Base-by-base conservation (phyloP, 1,284 basidiomycete species). In the Gymnopus androsaceus region DNA sequence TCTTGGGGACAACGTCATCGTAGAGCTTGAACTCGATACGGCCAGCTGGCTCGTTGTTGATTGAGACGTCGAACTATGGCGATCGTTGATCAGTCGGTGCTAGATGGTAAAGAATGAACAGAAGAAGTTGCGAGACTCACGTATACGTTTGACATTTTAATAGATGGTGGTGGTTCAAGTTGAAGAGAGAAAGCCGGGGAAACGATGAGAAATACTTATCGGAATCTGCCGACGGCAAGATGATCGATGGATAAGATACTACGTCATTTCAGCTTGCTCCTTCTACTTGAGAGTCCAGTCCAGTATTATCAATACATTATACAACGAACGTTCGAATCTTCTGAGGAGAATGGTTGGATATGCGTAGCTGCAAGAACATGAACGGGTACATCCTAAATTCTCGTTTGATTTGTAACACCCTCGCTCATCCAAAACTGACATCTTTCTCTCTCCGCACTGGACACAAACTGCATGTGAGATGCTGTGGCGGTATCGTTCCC, bases 61-160 rank as follows among this genome's bases (percentile, higher is more conserved):
- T 90, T 8, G 84, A 76, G 63, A 94, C 77, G 67, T 97, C 92
- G 67, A 97, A 95, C 87, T 90, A 60, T 27, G 12, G 30, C 4
- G 19, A 36, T n/a, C n/a, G n/a, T n/a, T n/a, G n/a, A n/a, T n/a
- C n/a, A n/a, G n/a, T n/a, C n/a, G n/a, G n/a, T n/a, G n/a, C n/a
- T n/a, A n/a, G n/a, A n/a, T n/a, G n/a, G n/a, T n/a, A n/a, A n/a
- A n/a, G n/a, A 4, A 51, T 23, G 8, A 14, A 40, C 23, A 19
- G 25, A 48, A 3, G 38, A 17, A 27, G 19, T 31, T 0, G 6
- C 21, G 4, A n/a, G 5, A 61, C 59, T 52, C 42, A 61, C 59
- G 54, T 48, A 60, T 21, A 50, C 46, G 52, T 61, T 59, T n/a
- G 59, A 25, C 54, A 55, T 61, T 36, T 9, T 42, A 25, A 28